Evolutionary conservation across 768 basidiomycete species (phyloP).

Genomic region (Mycena rosella): DNA sequence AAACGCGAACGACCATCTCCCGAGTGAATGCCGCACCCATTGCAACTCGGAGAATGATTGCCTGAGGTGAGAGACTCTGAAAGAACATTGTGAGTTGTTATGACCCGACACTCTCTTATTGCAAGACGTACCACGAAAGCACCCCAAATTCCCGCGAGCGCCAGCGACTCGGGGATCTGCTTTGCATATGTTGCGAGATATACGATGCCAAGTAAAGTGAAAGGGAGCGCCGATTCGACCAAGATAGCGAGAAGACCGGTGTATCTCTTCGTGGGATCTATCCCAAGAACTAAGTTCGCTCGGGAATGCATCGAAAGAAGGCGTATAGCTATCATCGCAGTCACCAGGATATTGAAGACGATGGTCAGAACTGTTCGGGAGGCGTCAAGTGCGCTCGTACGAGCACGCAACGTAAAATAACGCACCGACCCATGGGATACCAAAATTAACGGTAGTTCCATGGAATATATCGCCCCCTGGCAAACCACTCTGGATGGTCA

Average conservation of each 20-base stretch:
- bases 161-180: conserved; percentile 40
- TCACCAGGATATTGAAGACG: conserved; percentile 47
- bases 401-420: background rate
- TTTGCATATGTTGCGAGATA: conserved; percentile 48
- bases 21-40: background rate
- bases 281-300: conserved; percentile 36
- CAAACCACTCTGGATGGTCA: conserved; percentile 42
- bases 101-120: no score
- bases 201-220: conserved; percentile 46
- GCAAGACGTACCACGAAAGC: conserved; percentile 14
- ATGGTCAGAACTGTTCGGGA: conserved; percentile 41
- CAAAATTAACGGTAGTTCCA: conserved; percentile 42
- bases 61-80: background rate
- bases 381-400: conserved; percentile 31
- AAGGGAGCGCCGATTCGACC: conserved; percentile 49
- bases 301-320: conserved; percentile 41
- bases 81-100: conserved; percentile 28
- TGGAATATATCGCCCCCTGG: conserved; percentile 41
- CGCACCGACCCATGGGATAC: conserved; percentile 44
- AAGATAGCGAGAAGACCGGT: conserved; percentile 47
- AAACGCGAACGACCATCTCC: background rate
- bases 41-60: conserved; percentile 3
- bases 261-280: conserved; percentile 41
- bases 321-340: conserved; percentile 45
- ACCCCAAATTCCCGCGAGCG: conserved; percentile 36